phyloP scores from a whole-genome alignment of 306 rosid species.

The Vigna reflexopilosa region DNA sequence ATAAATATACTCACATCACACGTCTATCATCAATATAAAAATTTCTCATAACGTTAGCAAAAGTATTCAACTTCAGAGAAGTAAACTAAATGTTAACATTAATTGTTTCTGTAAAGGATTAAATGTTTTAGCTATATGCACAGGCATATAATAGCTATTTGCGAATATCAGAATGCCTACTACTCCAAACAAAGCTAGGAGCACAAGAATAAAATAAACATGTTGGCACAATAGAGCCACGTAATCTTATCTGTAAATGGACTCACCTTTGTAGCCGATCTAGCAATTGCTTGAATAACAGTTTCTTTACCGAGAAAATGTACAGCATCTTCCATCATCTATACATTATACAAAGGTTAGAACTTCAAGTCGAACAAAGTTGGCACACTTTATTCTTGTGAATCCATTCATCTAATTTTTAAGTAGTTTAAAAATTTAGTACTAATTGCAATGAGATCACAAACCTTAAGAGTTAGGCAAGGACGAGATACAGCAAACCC shows the following conservation, averaged over 20 bases:
- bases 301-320: slow-evolving; percentile 98
- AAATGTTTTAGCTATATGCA: background rate
- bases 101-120: background rate
- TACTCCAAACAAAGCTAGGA: background rate
- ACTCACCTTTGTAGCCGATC: slow-evolving; percentile 96
- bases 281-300: slow-evolving; percentile 90
- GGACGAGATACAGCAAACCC: slow-evolving; percentile 99
- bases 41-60: background rate
- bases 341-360: slow-evolving; percentile 41
- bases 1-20: background rate
- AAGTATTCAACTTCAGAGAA: slow-evolving; percentile 8
- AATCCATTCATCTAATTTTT: slow-evolving; percentile 31
- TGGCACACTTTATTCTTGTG: background rate
- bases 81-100: slow-evolving; percentile 25
- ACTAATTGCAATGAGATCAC: slow-evolving; percentile 37
- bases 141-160: background rate
- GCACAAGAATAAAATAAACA: slow-evolving; percentile 31
- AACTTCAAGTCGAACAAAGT: slow-evolving; percentile 25
- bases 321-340: slow-evolving; percentile 99
- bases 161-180: background rate
- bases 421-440: slow-evolving; percentile 19
- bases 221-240: background rate
- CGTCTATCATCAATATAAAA: background rate
- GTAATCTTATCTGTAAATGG: slow-evolving; percentile 5
- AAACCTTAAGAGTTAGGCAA: slow-evolving; percentile 94